Percentiles rank a stretch among this genome's conserved stretches.
Evolutionary conservation across 495 filamentous ascomycete genomes (phyloP).

Genomic region (Penicillium chermesinum): DNA sequence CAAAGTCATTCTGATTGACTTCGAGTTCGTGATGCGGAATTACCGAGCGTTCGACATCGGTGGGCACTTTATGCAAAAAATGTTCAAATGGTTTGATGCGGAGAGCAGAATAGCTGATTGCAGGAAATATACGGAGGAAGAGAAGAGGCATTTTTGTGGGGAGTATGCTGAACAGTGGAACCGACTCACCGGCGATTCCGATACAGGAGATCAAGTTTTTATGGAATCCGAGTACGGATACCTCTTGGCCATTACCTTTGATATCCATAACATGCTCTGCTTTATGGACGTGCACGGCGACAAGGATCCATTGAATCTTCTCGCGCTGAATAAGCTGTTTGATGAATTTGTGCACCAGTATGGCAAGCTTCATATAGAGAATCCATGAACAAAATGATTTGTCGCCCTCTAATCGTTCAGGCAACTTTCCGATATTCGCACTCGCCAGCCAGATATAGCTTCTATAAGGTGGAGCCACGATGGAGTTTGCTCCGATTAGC

Average conservation of each 20-base stretch:
- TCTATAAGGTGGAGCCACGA: too few species aligned
- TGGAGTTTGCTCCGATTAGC: too few species aligned
- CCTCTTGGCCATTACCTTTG: conserved; percentile 28
- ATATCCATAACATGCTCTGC: conserved; percentile 32
- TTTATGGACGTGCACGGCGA: conserved; percentile 21
- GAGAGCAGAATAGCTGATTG: conserved; percentile 26
- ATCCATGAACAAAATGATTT: too few species aligned
- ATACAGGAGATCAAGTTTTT: conserved; percentile 25
- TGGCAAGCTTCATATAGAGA: conserved; percentile 9
- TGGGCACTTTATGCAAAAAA: conserved; percentile 34
- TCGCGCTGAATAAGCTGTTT: conserved; percentile 26
- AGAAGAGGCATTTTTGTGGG: conserved; percentile 29
- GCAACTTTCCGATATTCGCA: too few species aligned
- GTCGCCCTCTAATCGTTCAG: too few species aligned
- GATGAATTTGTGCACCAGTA: conserved; percentile 26
- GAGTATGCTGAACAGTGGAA: conserved; percentile 28
- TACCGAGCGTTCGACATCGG: conserved; percentile 32
- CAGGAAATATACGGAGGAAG: conserved; percentile 25
- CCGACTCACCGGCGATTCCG: conserved; percentile 21
- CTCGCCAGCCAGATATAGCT: too few species aligned
- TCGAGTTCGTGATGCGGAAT: conserved; percentile 29
- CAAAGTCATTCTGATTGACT: conserved; percentile 25
- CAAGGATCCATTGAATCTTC: conserved; percentile 23
- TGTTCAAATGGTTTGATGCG: conserved; percentile 32
- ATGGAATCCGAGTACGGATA: conserved; percentile 25